phyloP scores from a whole-genome alignment of 2,329 filamentous ascomycete genomes.

The Monosporascus sp. region DNA sequence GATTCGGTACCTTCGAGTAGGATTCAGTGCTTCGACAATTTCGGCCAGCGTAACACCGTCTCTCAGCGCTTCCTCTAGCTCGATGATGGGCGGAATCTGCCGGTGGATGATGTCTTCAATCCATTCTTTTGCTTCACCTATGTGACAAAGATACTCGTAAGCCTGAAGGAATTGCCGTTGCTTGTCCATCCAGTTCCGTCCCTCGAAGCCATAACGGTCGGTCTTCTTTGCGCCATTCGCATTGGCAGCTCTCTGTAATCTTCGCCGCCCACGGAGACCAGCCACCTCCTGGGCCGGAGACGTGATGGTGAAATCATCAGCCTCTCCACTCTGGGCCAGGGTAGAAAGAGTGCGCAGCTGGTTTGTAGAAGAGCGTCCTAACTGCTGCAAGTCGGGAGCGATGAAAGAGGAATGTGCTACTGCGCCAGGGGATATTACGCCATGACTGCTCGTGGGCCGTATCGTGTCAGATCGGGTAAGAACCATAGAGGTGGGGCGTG shows the following conservation, averaged over 20 bases:
- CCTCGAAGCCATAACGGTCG: slow-evolving; percentile 65
- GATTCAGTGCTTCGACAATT: slow-evolving; percentile 83
- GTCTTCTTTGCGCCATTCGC: slow-evolving; percentile 40
- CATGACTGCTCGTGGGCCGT: slow-evolving; percentile 25
- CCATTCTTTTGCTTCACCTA: slow-evolving; percentile 98
- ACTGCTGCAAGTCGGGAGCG: slow-evolving; percentile 68
- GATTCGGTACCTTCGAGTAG: slow-evolving; percentile 69
- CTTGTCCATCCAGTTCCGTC: slow-evolving; percentile 97
- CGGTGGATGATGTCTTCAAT: slow-evolving; percentile 57
- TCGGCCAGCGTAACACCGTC: slow-evolving; percentile 94
- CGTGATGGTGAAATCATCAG: slow-evolving; percentile 76
- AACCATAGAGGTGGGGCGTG: slow-evolving; percentile 56
- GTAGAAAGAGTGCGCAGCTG: slow-evolving; percentile 84
- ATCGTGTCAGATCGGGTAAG: slow-evolving; percentile 53
- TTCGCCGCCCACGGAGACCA: slow-evolving; percentile 77
- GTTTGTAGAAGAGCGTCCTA: slow-evolving; percentile 84
- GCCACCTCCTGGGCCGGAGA: slow-evolving; percentile 78
- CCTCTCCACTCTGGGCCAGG: slow-evolving; percentile 67
- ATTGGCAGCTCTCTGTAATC: slow-evolving; percentile 67
- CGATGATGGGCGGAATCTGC: slow-evolving; percentile 79
- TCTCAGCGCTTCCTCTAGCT: slow-evolving; percentile 85
- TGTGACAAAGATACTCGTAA: slow-evolving; percentile 98
- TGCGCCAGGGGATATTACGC: slow-evolving; percentile 25
- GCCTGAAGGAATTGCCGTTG: slow-evolving; percentile 94
- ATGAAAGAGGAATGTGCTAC: slow-evolving; percentile 44